Conservation (phyloP, 768 basidiomycete genomes). For the Lactarius sp. region DNA sequence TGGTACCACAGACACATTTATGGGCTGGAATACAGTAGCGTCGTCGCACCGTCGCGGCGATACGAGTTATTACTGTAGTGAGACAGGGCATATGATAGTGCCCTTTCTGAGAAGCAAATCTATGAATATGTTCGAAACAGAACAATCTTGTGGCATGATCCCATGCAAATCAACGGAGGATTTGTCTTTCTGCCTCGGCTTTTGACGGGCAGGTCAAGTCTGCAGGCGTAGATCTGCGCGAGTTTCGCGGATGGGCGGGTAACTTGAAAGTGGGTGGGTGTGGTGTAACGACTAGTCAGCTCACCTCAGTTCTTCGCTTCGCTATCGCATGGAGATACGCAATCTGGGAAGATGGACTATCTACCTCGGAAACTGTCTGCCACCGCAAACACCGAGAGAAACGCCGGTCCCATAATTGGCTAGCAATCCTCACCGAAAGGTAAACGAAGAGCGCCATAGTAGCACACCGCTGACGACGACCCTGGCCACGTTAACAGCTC, state of each 20-base stretch:
- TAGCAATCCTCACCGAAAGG: not conserved
- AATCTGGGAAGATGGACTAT: not conserved
- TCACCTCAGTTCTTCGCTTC: conserved; percentile 6
- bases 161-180: not conserved
- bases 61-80: not conserved
- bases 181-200: not conserved
- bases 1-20: not conserved
- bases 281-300: not conserved
- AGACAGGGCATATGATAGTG: not conserved
- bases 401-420: not conserved
- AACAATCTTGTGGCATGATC: not conserved
- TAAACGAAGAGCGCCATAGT: not conserved
- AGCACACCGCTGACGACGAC: not conserved
- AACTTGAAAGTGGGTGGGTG: not conserved
- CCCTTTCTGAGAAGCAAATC: not conserved
- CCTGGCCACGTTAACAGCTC: not conserved
- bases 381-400: conserved; percentile 1
- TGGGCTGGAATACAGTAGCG: not conserved
- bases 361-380: not conserved
- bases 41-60: not conserved
- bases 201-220: not conserved
- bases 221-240: conserved; percentile 3
- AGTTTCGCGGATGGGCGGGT: not conserved
- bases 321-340: not conserved
- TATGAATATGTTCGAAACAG: not conserved